Percentiles rank a stretch among this genome's conserved stretches.
Evolutionary conservation across 345 rosid species (phyloP).

Genomic region (Geranium rotundifolium): DNA sequence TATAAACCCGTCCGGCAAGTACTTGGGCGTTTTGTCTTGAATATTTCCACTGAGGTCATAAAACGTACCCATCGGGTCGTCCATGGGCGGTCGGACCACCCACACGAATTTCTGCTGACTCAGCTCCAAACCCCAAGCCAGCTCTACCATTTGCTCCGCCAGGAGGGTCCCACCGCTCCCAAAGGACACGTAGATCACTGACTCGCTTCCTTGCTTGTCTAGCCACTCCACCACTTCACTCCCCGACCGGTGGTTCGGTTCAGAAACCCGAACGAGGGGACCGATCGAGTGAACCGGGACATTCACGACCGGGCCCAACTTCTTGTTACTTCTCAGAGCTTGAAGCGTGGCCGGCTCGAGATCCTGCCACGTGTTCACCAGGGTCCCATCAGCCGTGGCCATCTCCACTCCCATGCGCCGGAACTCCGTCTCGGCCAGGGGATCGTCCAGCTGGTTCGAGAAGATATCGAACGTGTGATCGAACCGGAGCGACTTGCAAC

Average conservation of each 20-base stretch:
- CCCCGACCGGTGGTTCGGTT: neutral
- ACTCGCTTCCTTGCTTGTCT: slow-evolving; percentile 28
- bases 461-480: slow-evolving; percentile 31
- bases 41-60: slow-evolving; percentile 7
- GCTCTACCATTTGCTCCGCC: slow-evolving; percentile 32
- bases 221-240: slow-evolving; percentile 30
- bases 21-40: slow-evolving; percentile 8
- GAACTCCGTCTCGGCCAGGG: slow-evolving; percentile 11
- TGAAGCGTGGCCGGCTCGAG: slow-evolving; percentile 25
- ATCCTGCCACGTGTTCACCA: slow-evolving; percentile 57
- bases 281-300: slow-evolving; percentile 39
- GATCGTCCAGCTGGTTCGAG: slow-evolving; percentile 21
- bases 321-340: slow-evolving; percentile 22
- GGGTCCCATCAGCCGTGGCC: slow-evolving; percentile 33
- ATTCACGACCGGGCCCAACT: slow-evolving; percentile 11
- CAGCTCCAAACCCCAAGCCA: slow-evolving; percentile 58
- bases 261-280: slow-evolving; percentile 21
- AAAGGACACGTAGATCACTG: slow-evolving; percentile 51
- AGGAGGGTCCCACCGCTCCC: slow-evolving; percentile 68
- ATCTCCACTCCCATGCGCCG: slow-evolving; percentile 13
- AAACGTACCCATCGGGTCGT: slow-evolving; percentile 15
- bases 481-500: slow-evolving; percentile 37
- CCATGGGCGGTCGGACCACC: slow-evolving; percentile 40
- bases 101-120: slow-evolving; percentile 51
- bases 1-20: slow-evolving; percentile 48